Evolutionary conservation across 1,284 basidiomycete genomes (phyloP), one percentile per base, ranked within the genome.

Genomic region (Athelia sp.): DNA sequence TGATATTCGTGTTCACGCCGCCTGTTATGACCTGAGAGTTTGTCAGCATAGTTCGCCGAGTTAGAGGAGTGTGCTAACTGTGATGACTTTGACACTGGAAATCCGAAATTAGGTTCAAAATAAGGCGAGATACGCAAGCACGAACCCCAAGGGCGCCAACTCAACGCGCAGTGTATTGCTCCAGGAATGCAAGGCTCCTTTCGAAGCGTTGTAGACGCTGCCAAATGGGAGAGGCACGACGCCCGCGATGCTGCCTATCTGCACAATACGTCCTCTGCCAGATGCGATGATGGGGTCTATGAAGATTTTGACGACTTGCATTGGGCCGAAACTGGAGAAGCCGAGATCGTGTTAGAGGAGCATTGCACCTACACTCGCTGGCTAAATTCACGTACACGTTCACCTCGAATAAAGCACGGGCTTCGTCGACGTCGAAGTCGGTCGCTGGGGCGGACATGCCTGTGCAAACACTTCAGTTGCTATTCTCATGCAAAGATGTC

Each of bases 301-400:
- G 46, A 69, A 69, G 21, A 58, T 57, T n/a, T 66, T 58, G 1
- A 61, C 56, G 60, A 67, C 61, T 17, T 45, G 44, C 51, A 69
- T 59, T 3, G 26, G 49, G 9, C 55, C 51, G 23, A 56, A 58
- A 3, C 52, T 36, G 10, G 50, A 49, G 24, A 65, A 52, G 29
- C 53, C 50, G 46, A 56, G 42, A 50, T 68, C n/a, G n/a, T n/a
- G n/a, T n/a, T n/a, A n/a, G n/a, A n/a, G n/a, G n/a, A n/a, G n/a
- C n/a, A n/a, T n/a, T n/a, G n/a, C n/a, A n/a, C n/a, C n/a, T n/a
- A n/a, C n/a, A n/a, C n/a, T n/a, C n/a, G n/a, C n/a, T n/a, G n/a
- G n/a, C n/a, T n/a, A n/a, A n/a, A n/a, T n/a, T n/a, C n/a, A n/a
- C n/a, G 19, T 40, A 60, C 17, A 63, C 13, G 43, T 63, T 63